phyloP scores from a whole-genome alignment of 1,284 basidiomycete species.

The Ceratobasidium sp. region DNA sequence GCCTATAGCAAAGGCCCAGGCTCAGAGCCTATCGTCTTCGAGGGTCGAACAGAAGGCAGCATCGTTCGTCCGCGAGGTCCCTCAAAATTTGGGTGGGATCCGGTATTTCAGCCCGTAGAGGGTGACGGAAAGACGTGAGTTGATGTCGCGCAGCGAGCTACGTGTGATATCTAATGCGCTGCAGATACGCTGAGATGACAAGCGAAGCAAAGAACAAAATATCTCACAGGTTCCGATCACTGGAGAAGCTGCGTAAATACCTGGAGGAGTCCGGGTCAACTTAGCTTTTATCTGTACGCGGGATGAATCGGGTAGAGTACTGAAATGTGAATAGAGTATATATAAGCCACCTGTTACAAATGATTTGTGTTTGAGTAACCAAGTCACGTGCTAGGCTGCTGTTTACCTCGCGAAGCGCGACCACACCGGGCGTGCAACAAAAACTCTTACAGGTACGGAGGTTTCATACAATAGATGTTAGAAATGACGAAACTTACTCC shows the following conservation, averaged over 20 bases:
- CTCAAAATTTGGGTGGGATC: slow-evolving; percentile 86
- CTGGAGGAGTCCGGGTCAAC: slow-evolving; percentile 57
- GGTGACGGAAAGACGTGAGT: slow-evolving; percentile 81
- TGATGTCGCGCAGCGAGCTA: not conserved
- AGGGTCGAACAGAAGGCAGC: slow-evolving; percentile 87
- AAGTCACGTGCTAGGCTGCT: not conserved
- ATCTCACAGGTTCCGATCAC: slow-evolving; percentile 89
- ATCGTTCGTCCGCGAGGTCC: slow-evolving; percentile 90
- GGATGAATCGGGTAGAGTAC: not conserved
- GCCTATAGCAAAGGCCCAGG: slow-evolving; percentile 91
- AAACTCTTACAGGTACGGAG: not conserved
- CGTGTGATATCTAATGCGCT: slow-evolving; percentile 6
- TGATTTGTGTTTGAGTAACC: not conserved
- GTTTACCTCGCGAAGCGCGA: slow-evolving; percentile 25
- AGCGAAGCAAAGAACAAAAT: slow-evolving; percentile 86
- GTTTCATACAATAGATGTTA: not conserved
- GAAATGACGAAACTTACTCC: no score
- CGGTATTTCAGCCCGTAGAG: slow-evolving; percentile 83
- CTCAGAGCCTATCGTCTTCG: slow-evolving; percentile 79
- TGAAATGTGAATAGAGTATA: not conserved
- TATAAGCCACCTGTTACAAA: slow-evolving; percentile 3
- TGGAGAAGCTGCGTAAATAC: slow-evolving; percentile 83
- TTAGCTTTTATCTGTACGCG: not conserved
- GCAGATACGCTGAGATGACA: slow-evolving; percentile 95
- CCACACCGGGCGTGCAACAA: slow-evolving; percentile 21